Percentiles rank a stretch among this genome's conserved stretches.
Evolutionary conservation across 164 flowering plant species (phyloP).

Genomic region (Pachysandra terminalis): DNA sequence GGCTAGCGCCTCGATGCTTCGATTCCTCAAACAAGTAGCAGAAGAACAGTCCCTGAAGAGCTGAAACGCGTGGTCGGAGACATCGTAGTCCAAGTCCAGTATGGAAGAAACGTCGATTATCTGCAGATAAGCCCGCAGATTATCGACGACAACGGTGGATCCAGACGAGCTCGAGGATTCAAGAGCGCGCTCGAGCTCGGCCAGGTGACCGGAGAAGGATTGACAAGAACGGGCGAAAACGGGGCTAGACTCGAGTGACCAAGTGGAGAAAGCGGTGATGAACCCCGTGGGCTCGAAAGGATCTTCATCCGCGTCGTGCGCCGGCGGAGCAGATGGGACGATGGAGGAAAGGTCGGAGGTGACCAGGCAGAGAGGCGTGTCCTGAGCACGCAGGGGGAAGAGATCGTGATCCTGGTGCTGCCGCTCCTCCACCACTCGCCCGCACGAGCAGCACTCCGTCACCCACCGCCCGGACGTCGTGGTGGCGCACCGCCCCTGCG

Average conservation of each 20-base stretch:
- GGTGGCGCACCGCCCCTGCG: conserved; percentile 59
- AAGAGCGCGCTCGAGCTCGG: conserved; percentile 85
- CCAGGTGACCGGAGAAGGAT: conserved; percentile 87
- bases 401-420: conserved; percentile 70
- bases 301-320: conserved; percentile 46
- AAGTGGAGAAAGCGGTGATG: conserved; percentile 94
- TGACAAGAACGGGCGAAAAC: conserved; percentile 56
- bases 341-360: conserved; percentile 70
- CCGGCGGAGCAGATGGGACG: conserved; percentile 13
- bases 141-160: conserved; percentile 64
- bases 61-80: conserved; percentile 90
- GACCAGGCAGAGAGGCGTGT: conserved; percentile 81
- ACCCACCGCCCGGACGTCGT: conserved; percentile 51
- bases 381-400: conserved; percentile 81
- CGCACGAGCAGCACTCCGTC: conserved; percentile 84
- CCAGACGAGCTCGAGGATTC: conserved; percentile 38
- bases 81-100: conserved; percentile 69
- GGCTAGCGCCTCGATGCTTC: conserved; percentile 94
- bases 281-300: conserved; percentile 89
- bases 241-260: conserved; percentile 79
- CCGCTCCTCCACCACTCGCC: conserved; percentile 78
- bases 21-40: conserved; percentile 92
- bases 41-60: conserved; percentile 89
- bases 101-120: conserved; percentile 89
- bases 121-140: conserved; percentile 89